Conservation (phyloP, 2,329 filamentous ascomycete genomes). For the Gaeumannomyces tritici region DNA sequence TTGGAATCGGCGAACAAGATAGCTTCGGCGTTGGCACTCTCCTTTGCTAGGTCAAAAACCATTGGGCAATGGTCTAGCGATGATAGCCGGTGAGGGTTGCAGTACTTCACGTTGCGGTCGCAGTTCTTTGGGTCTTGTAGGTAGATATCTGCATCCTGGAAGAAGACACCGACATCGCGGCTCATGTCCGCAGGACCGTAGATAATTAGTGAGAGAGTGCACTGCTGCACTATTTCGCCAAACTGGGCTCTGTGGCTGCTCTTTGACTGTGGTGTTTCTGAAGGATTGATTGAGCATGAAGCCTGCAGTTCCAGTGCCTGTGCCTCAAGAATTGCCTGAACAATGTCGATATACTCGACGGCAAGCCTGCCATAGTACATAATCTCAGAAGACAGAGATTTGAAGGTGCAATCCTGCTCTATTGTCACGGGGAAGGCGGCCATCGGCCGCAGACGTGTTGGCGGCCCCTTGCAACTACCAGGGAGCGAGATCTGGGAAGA, state of each 20-base stretch:
- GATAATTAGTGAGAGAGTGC: conserved; percentile 15
- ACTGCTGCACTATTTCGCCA: background rate
- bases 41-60: background rate
- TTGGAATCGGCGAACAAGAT: conserved; percentile 6
- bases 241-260: background rate
- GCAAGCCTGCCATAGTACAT: conserved; percentile 22
- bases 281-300: too few species aligned
- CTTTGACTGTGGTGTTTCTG: too few species aligned
- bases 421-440: too few species aligned
- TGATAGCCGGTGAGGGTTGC: conserved; percentile 23
- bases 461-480: too few species aligned
- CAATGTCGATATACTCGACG: conserved; percentile 21
- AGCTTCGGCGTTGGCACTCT: background rate
- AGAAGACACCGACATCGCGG: conserved; percentile 19
- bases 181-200: conserved; percentile 18
- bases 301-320: too few species aligned
- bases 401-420: too few species aligned
- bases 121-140: conserved; percentile 23
- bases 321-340: background rate
- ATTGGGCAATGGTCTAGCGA: background rate
- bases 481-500: too few species aligned
- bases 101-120: conserved; percentile 18
- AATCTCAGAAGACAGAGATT: conserved; percentile 5
- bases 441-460: too few species aligned
- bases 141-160: conserved; percentile 20